A percentile compares a stretch with the other conserved stretches of the same genome.
phyloP scores from a whole-genome alignment of 306 rosid genomes.

The Citrullus mucosospermus region DNA sequence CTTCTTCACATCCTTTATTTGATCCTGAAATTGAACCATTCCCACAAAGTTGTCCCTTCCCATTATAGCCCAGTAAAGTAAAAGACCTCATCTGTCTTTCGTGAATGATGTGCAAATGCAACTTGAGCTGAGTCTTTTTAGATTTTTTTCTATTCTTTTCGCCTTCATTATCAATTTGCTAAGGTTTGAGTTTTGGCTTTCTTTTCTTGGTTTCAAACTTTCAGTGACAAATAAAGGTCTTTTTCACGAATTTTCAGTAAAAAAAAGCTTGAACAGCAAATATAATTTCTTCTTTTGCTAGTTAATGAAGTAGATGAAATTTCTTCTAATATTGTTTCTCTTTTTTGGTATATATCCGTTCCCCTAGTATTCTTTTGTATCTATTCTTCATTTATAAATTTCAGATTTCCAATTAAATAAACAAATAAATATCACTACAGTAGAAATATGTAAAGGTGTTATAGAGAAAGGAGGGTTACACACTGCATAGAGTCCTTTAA shows the following conservation, averaged over 20 bases:
- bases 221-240: background rate
- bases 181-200: background rate
- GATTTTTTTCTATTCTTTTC: background rate
- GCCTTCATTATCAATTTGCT: background rate
- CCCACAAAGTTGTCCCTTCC: background rate
- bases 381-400: background rate
- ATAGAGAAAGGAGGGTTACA: conserved; percentile 11
- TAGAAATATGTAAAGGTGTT: background rate
- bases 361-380: background rate
- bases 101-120: background rate
- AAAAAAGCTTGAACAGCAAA: background rate
- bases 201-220: background rate
- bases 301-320: no score
- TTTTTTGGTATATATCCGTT: background rate
- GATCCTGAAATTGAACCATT: background rate
- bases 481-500: conserved; percentile 83
- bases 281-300: background rate
- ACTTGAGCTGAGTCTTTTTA: background rate
- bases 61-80: background rate
- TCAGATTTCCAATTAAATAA: background rate
- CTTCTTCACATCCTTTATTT: background rate
- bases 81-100: background rate
- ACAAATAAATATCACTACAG: background rate
- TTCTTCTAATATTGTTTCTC: background rate
- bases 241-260: background rate